phyloP scores from a whole-genome alignment of 129 eudicot species.

The Apium graveolens region DNA sequence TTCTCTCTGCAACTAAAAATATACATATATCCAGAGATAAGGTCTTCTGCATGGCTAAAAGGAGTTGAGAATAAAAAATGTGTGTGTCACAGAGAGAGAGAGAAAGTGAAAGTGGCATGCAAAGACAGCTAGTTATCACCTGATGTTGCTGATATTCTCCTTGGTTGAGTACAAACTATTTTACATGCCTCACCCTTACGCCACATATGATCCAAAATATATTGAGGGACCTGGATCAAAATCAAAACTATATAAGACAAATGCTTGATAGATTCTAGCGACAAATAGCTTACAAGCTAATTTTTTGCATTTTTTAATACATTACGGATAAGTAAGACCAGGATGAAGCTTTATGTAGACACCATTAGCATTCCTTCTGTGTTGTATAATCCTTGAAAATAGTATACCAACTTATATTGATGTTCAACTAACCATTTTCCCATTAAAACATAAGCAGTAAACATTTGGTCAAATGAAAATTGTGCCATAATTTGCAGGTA shows the following conservation, averaged over 20 bases:
- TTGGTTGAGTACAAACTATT: conserved; percentile 88
- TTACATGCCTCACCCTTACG: conserved; percentile 78
- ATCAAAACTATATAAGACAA: conserved; percentile 2
- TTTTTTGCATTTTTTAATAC: not conserved
- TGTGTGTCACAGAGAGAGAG: not conserved
- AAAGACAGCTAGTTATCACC: conserved; percentile 29
- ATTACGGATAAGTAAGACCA: not conserved
- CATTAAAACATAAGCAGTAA: not conserved
- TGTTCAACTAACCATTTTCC: not conserved
- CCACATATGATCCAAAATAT: conserved; percentile 77
- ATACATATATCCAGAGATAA: conserved; percentile 11
- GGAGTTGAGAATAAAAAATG: not conserved
- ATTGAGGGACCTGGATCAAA: conserved; percentile 74
- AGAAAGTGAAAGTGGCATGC: not conserved
- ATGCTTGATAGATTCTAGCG: not conserved
- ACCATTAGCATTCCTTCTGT: not conserved
- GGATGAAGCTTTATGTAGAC: not conserved
- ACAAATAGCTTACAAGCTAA: not conserved
- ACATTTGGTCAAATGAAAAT: not conserved
- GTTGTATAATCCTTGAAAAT: not conserved
- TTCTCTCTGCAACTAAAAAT: conserved; percentile 83
- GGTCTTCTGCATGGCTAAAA: conserved; percentile 8
- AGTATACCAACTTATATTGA: not conserved
- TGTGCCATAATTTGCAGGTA: not conserved
- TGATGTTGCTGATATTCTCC: conserved; percentile 91